A percentile compares a stretch with the other conserved stretches of the same genome.
Evolutionary conservation across 2,329 filamentous ascomycete species (phyloP).

Genomic region (Xylariaceae sp.): DNA sequence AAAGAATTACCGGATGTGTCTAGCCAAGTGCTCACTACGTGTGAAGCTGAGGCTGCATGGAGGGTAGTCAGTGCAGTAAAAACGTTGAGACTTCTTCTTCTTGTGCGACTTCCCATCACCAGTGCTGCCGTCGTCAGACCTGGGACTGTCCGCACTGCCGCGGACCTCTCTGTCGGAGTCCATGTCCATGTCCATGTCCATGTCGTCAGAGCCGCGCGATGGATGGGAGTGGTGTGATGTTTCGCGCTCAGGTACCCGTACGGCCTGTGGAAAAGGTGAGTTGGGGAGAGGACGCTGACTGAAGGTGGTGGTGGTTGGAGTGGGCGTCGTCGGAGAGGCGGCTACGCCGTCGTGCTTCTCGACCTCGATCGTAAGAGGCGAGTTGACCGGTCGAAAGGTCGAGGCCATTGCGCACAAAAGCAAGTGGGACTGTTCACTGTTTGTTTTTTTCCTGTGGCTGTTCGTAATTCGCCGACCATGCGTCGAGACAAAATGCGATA

Average conservation of each 20-base stretch:
- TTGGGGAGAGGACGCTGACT: constrained; percentile 51
- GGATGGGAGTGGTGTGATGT: constrained; percentile 57
- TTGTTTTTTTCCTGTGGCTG: neutral
- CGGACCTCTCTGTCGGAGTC: constrained; percentile 62
- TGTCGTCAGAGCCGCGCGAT: constrained; percentile 58
- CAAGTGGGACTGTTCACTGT: neutral
- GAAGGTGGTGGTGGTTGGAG: constrained; percentile 59
- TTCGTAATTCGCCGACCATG: neutral
- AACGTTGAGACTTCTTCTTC: constrained; percentile 95
- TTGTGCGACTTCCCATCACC: constrained; percentile 68
- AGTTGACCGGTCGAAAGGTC: constrained; percentile 46
- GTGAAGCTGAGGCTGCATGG: constrained; percentile 95
- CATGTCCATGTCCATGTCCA: constrained; percentile 66
- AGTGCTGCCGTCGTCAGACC: constrained; percentile 61
- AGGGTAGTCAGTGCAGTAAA: constrained; percentile 93
- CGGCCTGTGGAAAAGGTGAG: constrained; percentile 47
- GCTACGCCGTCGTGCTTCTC: constrained; percentile 28
- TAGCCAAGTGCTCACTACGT: constrained; percentile 86
- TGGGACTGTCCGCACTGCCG: constrained; percentile 45
- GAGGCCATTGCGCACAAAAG: constrained; percentile 38
- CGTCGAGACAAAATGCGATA: neutral
- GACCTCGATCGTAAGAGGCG: constrained; percentile 31
- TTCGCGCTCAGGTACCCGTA: constrained; percentile 47
- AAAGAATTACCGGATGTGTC: constrained; percentile 74
- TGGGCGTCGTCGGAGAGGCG: constrained; percentile 39